Evolutionary conservation across 805 yeast species (phyloP), one percentile per base, ranked within the genome.

Genomic region (Torulaspora maleeae): DNA sequence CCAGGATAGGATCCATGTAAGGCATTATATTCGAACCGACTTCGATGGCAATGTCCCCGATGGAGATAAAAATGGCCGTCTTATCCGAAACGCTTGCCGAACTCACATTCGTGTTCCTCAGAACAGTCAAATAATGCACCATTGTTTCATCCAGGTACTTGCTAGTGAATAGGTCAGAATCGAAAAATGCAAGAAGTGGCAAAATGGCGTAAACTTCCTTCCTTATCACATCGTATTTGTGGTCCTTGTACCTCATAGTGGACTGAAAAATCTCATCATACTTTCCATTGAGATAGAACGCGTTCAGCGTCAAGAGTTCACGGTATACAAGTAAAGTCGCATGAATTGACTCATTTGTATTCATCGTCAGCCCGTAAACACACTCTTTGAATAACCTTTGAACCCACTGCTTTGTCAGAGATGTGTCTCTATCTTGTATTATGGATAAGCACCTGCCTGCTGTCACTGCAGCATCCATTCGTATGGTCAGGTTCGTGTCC

Each of bases 21-120:
- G 93, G 86, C 3, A 89, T 84, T 71, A 93, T 85, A 54, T 83
- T 86, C 46, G 87, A 81, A 16, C 87, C 82, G 1, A 90, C 93
- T 56, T 82, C 67, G 37, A 58, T 66, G 5, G 96, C 82, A 35
- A 93, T 83, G 54, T 84, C 82, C 30, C 98, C 99, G 40, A 91
- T 83, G 22, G 96, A 80, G 9, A 77, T 73, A 48, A 90, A 76
- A 2, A 89, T 86, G 11, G 86, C 77, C 6, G 88, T 77, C 47
- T 86, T 77, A 58, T 91, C 98, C 2, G 61, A 47, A 30, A 50
- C 49, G 20, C 53, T 55, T 1, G 60, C 48, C 4, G 64, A 54
- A 24, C 53, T 51, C 2, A 59, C 51, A 51, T 77, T 79, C 54
- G 79, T 79, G 49, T 82, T 81, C 58, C 84, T 86, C 55, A 93